phyloP scores from a whole-genome alignment of 108 stramenopile species.

The Nitzschia inconspicua region DNA sequence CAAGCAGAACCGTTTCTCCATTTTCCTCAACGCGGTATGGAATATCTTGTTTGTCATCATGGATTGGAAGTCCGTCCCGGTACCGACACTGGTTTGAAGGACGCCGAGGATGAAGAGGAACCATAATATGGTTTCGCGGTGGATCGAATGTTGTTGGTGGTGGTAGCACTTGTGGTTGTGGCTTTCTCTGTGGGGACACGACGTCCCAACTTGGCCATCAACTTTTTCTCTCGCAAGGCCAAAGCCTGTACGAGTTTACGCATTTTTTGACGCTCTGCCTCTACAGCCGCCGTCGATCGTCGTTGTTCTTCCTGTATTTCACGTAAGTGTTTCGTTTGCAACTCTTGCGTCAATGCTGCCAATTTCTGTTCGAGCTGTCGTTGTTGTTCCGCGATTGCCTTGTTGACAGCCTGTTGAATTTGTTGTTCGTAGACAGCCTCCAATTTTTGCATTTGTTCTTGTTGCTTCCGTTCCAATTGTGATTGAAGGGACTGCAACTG shows the following conservation, averaged over 20 bases:
- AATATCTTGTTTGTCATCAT: too few species aligned
- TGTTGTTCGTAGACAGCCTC: slow-evolving; percentile 4
- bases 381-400: slow-evolving; percentile 19
- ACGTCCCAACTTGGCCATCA: slow-evolving; percentile 13
- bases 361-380: slow-evolving; percentile 15
- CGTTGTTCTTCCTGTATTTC: slow-evolving; percentile 21
- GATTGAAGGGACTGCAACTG: slow-evolving; percentile 16
- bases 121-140: too few species aligned
- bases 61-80: too few species aligned
- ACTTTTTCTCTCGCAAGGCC: slow-evolving; percentile 39
- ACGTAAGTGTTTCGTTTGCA: slow-evolving; percentile 4
- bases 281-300: slow-evolving; percentile 22
- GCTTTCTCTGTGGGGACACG: not conserved
- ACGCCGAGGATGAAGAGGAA: too few species aligned
- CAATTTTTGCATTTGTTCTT: slow-evolving; percentile 6
- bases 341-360: slow-evolving; percentile 6
- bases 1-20: too few species aligned
- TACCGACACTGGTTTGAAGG: too few species aligned
- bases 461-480: slow-evolving; percentile 3
- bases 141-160: too few species aligned
- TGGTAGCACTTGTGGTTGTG: too few species aligned
- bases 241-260: slow-evolving; percentile 40
- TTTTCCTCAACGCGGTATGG: too few species aligned
- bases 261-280: slow-evolving; percentile 40
- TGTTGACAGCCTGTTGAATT: slow-evolving; percentile 19